A percentile compares a stretch with the other conserved stretches of the same genome.
Evolutionary conservation across 805 yeast species (phyloP).

Genomic region (Priceomyces castillae): DNA sequence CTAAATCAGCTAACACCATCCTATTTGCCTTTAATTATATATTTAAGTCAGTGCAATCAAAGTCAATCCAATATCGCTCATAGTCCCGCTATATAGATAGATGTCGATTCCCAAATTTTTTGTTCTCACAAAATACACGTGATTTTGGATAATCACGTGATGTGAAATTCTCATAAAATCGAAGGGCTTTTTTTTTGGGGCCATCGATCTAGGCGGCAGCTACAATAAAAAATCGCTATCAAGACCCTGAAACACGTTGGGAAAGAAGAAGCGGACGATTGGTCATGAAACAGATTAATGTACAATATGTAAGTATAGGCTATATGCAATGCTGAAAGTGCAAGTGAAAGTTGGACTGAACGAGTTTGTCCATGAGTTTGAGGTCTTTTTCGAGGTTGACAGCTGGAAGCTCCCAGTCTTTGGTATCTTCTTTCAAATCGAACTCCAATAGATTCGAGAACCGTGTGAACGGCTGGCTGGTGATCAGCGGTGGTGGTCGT

Average conservation of each 20-base stretch:
- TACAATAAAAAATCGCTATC: too few species aligned
- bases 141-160: neutral
- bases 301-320: neutral
- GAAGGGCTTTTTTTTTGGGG: too few species aligned
- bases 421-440: constrained; percentile 5
- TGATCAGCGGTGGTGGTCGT: neutral
- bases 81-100: neutral
- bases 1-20: constrained; percentile 48
- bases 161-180: too few species aligned
- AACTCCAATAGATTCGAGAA: constrained; percentile 4
- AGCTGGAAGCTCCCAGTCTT: constrained; percentile 3
- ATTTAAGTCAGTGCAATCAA: neutral
- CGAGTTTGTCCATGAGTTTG: constrained; percentile 6
- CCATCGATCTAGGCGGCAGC: too few species aligned
- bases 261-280: too few species aligned
- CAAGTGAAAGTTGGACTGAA: neutral
- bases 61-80: neutral
- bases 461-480: neutral
- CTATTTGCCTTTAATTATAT: neutral
- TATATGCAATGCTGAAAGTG: constrained; percentile 2
- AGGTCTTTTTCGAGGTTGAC: constrained; percentile 9
- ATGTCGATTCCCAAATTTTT: neutral
- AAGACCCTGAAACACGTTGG: too few species aligned
- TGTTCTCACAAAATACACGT: neutral
- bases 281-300: too few species aligned